Evolutionary conservation across 768 basidiomycete species (phyloP).

Genomic region (Xerocomellus dryophilus): DNA sequence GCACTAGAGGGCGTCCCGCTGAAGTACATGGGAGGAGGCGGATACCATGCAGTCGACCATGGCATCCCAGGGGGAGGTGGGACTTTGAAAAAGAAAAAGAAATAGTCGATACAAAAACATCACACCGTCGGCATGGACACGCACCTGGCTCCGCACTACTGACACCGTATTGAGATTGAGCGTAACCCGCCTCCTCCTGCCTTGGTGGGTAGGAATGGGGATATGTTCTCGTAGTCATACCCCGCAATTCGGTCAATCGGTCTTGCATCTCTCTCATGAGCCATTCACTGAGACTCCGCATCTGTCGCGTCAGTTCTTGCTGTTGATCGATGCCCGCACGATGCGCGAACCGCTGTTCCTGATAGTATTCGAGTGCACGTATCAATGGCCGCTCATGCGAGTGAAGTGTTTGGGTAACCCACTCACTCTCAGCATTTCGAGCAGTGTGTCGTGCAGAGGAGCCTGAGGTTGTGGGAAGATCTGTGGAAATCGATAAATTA

Average conservation of each 20-base stretch:
- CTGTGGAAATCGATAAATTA: background rate
- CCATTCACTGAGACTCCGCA: conserved; percentile 2
- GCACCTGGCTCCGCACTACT: background rate
- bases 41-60: background rate
- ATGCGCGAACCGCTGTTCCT: conserved; percentile 7
- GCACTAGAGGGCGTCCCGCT: background rate
- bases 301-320: conserved; percentile 1
- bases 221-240: background rate
- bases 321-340: conserved; percentile 3
- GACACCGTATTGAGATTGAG: background rate
- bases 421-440: conserved; percentile 8
- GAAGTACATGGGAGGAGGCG: background rate
- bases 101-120: background rate
- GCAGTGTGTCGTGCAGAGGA: background rate
- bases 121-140: background rate
- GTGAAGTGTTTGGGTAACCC: background rate
- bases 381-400: background rate
- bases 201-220: background rate
- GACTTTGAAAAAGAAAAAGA: background rate
- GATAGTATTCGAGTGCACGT: background rate
- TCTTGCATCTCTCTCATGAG: conserved; percentile 10
- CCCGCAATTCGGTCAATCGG: background rate
- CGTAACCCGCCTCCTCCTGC: background rate
- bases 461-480: background rate
- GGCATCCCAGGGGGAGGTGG: background rate